phyloP scores from a whole-genome alignment of 2,329 filamentous ascomycete genomes.

The Sporothrix curviconia region DNA sequence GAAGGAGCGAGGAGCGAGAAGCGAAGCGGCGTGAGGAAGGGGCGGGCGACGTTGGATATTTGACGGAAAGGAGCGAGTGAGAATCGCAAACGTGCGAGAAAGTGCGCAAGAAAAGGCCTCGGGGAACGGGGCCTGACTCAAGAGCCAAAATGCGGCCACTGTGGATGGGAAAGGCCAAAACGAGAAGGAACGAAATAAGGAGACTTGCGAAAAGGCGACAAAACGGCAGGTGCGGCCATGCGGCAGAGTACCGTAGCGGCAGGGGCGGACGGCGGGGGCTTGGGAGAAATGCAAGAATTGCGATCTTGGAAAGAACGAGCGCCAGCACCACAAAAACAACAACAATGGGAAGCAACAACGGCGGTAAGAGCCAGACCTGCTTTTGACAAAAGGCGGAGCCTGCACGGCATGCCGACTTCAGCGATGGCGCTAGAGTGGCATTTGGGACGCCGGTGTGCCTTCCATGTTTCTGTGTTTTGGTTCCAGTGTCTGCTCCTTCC shows the following conservation, averaged over 20 bases:
- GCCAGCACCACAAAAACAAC: slow-evolving; percentile 1
- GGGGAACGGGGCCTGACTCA: background rate
- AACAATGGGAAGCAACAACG: slow-evolving; percentile 11
- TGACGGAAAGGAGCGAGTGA: background rate
- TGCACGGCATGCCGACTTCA: background rate
- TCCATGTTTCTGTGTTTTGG: background rate
- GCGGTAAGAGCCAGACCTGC: slow-evolving; percentile 5
- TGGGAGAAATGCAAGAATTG: too few relatives aligned
- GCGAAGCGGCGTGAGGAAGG: background rate
- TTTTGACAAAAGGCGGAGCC: too few relatives aligned
- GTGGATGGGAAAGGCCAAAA: background rate
- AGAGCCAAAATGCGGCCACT: slow-evolving; percentile 3
- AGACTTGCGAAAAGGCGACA: background rate
- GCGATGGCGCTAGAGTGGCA: slow-evolving; percentile 7
- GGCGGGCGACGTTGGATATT: background rate
- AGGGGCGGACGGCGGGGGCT: slow-evolving; percentile 9
- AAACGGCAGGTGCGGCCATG: slow-evolving; percentile 3
- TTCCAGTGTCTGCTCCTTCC: background rate
- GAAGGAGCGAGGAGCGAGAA: background rate
- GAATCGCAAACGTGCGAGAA: slow-evolving; percentile 4
- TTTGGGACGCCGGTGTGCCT: too few relatives aligned
- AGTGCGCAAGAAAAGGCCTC: background rate
- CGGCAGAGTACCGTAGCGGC: slow-evolving; percentile 9
- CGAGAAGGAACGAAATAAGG: background rate
- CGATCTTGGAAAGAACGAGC: background rate